These are phyloP conservation scores for Sutorius eximius DNA, from an alignment of 1,284 basidiomycete species.

Conservation along the genomic window DNA sequence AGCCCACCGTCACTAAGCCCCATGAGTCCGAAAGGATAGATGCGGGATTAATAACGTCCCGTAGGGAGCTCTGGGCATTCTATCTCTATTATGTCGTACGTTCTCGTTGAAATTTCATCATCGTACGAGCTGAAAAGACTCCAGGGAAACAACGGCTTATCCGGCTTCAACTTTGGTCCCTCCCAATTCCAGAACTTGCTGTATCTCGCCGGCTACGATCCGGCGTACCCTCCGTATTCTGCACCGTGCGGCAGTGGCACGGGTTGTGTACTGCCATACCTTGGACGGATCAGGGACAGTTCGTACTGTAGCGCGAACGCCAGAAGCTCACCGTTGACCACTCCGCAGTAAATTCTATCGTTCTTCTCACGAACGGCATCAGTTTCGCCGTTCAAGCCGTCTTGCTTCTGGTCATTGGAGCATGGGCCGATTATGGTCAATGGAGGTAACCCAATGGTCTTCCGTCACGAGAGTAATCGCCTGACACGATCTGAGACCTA, in stretches of 20 bases:
- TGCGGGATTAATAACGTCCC: conserved; percentile 43
- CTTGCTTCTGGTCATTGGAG: conserved; percentile 62
- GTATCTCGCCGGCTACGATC: conserved; percentile 70
- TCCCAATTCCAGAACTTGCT: conserved; percentile 77
- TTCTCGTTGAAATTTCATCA: not conserved
- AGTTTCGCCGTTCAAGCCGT: conserved; percentile 72
- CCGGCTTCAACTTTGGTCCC: conserved; percentile 75
- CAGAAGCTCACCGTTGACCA: not conserved
- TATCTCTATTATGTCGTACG: conserved; percentile 66
- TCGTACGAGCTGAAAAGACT: not conserved
- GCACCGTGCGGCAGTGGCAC: conserved; percentile 49
- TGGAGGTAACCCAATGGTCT: conserved; percentile 51
- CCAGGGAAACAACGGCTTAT: conserved; percentile 68
- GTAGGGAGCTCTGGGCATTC: conserved; percentile 65
- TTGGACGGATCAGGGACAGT: conserved; percentile 65
- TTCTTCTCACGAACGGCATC: conserved; percentile 73
- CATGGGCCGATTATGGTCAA: conserved; percentile 77
- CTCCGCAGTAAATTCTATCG: conserved; percentile 68
- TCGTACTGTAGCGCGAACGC: conserved; percentile 24
- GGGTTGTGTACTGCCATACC: conserved; percentile 64
- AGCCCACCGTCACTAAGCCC: not conserved
- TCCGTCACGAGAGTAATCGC: not conserved
- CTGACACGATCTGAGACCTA: conserved; percentile 47
- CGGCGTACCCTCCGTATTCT: conserved; percentile 53
- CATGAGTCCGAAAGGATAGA: not conserved